Evolutionary conservation across 1,139 yeast species (phyloP).

Genomic region (Nadsonia starkeyi-henricii): DNA sequence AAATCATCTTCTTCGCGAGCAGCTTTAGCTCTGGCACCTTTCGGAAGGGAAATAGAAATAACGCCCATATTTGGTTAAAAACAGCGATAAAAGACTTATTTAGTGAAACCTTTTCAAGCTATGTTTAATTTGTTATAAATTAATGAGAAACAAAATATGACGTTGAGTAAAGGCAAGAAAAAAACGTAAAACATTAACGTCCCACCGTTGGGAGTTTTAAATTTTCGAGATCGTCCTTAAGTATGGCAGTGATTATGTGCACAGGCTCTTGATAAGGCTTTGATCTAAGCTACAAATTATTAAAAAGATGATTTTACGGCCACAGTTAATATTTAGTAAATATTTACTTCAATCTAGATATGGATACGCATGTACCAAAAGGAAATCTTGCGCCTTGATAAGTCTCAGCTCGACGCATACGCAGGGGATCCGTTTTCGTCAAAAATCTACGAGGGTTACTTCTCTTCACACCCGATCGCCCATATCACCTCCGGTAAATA

Average conservation of each 20-base stretch:
- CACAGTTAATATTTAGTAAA: not conserved
- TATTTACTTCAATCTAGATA: no score
- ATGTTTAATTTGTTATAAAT: not conserved
- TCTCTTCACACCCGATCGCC: not conserved
- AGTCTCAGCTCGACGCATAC: no score
- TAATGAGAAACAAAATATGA: not conserved
- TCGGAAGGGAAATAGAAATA: not conserved
- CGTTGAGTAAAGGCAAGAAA: not conserved
- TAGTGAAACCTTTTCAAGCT: slow-evolving; percentile 2
- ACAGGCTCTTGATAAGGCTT: not conserved
- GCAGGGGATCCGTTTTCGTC: no score
- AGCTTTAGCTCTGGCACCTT: slow-evolving; percentile 4
- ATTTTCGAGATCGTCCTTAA: not conserved
- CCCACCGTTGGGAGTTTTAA: not conserved
- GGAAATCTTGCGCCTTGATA: no score
- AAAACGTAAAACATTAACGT: not conserved
- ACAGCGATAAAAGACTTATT: slow-evolving; percentile 9
- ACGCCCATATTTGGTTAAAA: not conserved
- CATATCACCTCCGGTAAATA: slow-evolving; percentile 47
- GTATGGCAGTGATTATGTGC: slow-evolving; percentile 2
- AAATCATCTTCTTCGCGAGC: slow-evolving; percentile 5
- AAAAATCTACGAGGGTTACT: not conserved
- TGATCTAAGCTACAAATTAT: not conserved
- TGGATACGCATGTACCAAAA: no score
- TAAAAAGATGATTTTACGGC: not conserved